Evolutionary conservation across 805 yeast genomes (phyloP).

Genomic region (Candida qinlingensis): DNA sequence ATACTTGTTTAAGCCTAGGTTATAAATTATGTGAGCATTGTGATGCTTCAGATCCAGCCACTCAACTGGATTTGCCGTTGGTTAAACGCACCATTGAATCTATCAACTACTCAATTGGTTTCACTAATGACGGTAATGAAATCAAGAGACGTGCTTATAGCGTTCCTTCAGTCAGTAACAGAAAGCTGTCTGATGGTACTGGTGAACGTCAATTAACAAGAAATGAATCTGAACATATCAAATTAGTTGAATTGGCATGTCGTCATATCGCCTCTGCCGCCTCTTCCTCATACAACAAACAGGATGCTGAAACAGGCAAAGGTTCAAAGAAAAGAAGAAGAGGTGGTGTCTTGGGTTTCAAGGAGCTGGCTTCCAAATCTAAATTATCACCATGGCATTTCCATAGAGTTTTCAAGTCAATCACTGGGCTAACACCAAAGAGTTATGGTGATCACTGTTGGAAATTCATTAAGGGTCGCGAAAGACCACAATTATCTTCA

Average conservation of each 20-base stretch:
- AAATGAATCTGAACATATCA: constrained; percentile 63
- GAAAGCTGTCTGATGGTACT: background rate
- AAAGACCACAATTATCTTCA: constrained; percentile 14
- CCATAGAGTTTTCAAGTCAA: constrained; percentile 82
- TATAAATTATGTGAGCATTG: constrained; percentile 50
- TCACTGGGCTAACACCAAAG: constrained; percentile 84
- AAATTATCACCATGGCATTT: constrained; percentile 89
- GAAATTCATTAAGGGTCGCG: constrained; percentile 42
- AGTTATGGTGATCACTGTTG: constrained; percentile 83
- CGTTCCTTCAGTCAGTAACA: constrained; percentile 18
- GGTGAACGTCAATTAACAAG: constrained; percentile 35
- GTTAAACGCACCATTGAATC: constrained; percentile 46
- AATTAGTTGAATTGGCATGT: constrained; percentile 72
- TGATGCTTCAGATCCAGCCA: constrained; percentile 37
- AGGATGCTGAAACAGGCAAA: constrained; percentile 7
- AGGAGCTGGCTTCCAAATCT: constrained; percentile 81
- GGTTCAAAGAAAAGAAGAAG: constrained; percentile 49
- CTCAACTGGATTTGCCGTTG: constrained; percentile 17
- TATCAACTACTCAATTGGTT: constrained; percentile 55
- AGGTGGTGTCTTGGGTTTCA: constrained; percentile 79
- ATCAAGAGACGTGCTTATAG: constrained; percentile 22
- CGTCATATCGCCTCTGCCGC: constrained; percentile 82
- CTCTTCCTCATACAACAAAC: constrained; percentile 36
- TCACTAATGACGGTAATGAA: constrained; percentile 25
- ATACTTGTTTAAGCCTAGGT: constrained; percentile 41